Evolutionary conservation across 768 basidiomycete species (phyloP).

Genomic region (Mrakia gelida): DNA sequence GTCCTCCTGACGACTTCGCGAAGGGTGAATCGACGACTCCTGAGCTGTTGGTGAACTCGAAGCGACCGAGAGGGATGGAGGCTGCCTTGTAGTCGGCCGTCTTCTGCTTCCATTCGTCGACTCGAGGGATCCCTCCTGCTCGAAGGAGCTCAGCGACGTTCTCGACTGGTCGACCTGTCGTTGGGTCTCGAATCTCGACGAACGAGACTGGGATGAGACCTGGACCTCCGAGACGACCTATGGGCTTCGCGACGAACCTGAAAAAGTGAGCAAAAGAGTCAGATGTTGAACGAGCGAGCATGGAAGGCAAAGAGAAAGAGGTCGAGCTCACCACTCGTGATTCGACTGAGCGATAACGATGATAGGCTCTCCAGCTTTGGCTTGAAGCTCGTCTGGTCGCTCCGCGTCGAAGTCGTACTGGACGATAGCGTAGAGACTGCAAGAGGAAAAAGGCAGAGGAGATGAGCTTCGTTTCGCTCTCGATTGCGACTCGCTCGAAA

Average conservation of each 20-base stretch:
- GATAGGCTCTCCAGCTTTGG: constrained; percentile 86
- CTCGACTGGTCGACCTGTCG: constrained; percentile 70
- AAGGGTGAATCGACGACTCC: constrained; percentile 53
- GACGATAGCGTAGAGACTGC: constrained; percentile 86
- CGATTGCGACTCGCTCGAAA: neutral
- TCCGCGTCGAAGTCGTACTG: constrained; percentile 95
- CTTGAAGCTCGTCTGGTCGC: constrained; percentile 91
- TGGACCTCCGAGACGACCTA: constrained; percentile 87
- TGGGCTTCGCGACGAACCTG: constrained; percentile 93
- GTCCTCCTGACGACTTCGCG: constrained; percentile 31
- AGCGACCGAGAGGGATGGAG: constrained; percentile 87
- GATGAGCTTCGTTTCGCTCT: neutral
- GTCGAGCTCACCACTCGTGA: constrained; percentile 69
- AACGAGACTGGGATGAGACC: constrained; percentile 96
- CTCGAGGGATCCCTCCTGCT: constrained; percentile 79
- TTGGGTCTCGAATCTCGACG: constrained; percentile 91
- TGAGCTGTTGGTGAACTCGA: constrained; percentile 56
- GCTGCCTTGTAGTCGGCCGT: constrained; percentile 94
- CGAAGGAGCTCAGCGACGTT: constrained; percentile 77
- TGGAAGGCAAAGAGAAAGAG: neutral
- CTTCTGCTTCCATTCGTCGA: constrained; percentile 98
- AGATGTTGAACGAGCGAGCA: neutral
- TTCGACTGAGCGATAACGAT: constrained; percentile 99
- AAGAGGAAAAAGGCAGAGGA: neutral
- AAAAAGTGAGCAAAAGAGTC: neutral